Evolutionary conservation across 2,329 filamentous ascomycete species (phyloP), one percentile per base, ranked within the genome.

Genomic region (Diplodia scrobiculata): DNA sequence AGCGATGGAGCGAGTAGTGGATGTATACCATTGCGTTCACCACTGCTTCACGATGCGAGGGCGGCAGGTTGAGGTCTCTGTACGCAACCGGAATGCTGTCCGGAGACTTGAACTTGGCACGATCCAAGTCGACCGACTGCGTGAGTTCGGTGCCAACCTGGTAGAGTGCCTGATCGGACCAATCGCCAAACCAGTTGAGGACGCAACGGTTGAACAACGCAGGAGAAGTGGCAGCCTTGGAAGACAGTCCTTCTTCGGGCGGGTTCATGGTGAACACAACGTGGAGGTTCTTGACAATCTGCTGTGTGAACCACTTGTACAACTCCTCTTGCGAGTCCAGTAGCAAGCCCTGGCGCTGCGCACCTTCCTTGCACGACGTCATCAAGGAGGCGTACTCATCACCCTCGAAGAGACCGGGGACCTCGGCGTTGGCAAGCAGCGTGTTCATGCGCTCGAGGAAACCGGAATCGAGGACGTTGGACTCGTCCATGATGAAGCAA

Each of bases 241-340:
- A 97, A 1, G 91, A 95, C 9, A 99, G 82, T 0, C 95, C 94
- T 72, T 95, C 95, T 75, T 97, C 92, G 0, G 95, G 96, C 14
- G 95, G 95, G 78, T 99, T 99, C 95, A 99, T 99, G 2, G 95
- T 99, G 78, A 99, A 99, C 25, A 99, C 95, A 55, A 99, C 95
- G 74, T 99, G 95, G 48, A 99, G 82, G 75, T 99, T 99, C 83
- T 97, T 97, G 76, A 99, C 91, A 73, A 99, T 98, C 78, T 99
- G 95, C 73, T 96, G 91, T 0, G 96, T 99, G 81, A 99, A 99
- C 95, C 95, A 99, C 81, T 98, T 98, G 84, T 99, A 99, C n/a
- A 99, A 84, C 78, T 99, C 95, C 80, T 99, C 96, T 71, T 97
- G 93, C 0, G 95, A 98, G 79, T 99, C 95, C 0, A 99, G 86